phyloP scores from a whole-genome alignment of 148 eudicot species.

The Cornus controversa region DNA sequence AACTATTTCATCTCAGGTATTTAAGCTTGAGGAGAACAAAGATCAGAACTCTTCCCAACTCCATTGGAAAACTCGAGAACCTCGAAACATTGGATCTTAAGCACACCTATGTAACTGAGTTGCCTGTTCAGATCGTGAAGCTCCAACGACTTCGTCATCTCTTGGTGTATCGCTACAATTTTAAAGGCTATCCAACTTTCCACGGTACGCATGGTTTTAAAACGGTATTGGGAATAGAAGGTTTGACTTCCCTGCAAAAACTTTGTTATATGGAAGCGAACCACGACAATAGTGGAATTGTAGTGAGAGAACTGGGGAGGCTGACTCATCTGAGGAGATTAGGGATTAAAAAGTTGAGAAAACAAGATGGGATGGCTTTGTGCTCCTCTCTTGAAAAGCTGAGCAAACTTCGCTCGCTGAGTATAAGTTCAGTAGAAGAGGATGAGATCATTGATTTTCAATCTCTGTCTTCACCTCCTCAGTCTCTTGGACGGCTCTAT shows the following conservation, averaged over 20 bases:
- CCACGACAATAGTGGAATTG: too few relatives aligned
- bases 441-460: too few relatives aligned
- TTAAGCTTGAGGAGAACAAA: conserved; percentile 3
- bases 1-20: conserved; percentile 1
- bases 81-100: conserved; percentile 13
- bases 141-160: neutral
- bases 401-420: too few relatives aligned
- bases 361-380: too few relatives aligned
- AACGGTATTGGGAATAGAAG: conserved; percentile 1
- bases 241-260: conserved; percentile 1
- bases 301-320: too few relatives aligned
- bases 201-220: neutral
- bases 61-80: neutral
- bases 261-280: neutral
- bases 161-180: neutral
- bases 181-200: too few relatives aligned
- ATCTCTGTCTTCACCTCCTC: too few relatives aligned
- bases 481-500: too few relatives aligned
- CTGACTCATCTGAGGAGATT: too few relatives aligned
- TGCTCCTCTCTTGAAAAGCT: too few relatives aligned
- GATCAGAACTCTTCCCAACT: neutral
- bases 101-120: neutral
- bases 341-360: too few relatives aligned
- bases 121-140: conserved; percentile 11
- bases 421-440: too few relatives aligned